Percentiles rank a stretch among this genome's conserved stretches.
phyloP scores from a whole-genome alignment of 1,139 yeast genomes.

The Hyphopichia fennica region DNA sequence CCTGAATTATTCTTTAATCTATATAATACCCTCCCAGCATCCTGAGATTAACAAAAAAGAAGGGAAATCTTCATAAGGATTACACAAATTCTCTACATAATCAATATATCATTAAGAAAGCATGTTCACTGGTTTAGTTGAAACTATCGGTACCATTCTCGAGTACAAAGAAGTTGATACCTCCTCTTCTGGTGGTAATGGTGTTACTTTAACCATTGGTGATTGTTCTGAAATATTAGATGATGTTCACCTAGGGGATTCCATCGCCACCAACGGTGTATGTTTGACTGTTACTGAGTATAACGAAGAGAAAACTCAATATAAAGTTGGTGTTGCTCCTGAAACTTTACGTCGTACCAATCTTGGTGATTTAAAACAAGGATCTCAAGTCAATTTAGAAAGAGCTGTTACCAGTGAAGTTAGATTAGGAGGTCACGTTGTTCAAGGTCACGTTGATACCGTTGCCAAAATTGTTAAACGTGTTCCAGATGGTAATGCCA shows the following conservation, averaged over 20 bases:
- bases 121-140: slow-evolving; percentile 97
- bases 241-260: slow-evolving; percentile 91
- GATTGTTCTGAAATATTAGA: slow-evolving; percentile 63
- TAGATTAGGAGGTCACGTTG: slow-evolving; percentile 94
- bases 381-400: slow-evolving; percentile 78
- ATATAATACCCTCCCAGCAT: too few relatives aligned
- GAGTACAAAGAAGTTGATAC: slow-evolving; percentile 52
- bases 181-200: slow-evolving; percentile 70
- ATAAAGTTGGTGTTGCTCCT: slow-evolving; percentile 91
- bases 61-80: too few relatives aligned
- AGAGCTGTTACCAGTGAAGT: slow-evolving; percentile 83
- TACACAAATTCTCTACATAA: background rate
- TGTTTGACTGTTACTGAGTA: slow-evolving; percentile 95
- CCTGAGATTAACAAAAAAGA: too few relatives aligned
- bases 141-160: slow-evolving; percentile 67
- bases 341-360: slow-evolving; percentile 86
- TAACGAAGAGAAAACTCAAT: slow-evolving; percentile 43
- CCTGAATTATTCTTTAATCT: too few relatives aligned
- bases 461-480: slow-evolving; percentile 63
- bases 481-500: slow-evolving; percentile 72
- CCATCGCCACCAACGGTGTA: slow-evolving; percentile 86
- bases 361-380: slow-evolving; percentile 58
- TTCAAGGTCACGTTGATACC: slow-evolving; percentile 97
- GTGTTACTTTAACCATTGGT: slow-evolving; percentile 67
- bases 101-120: background rate